A percentile compares a stretch with the other conserved stretches of the same genome.
These are phyloP conservation scores for Boletellus ananiceps DNA, from an alignment of 768 basidiomycete genomes.

Conservation along the genomic window DNA sequence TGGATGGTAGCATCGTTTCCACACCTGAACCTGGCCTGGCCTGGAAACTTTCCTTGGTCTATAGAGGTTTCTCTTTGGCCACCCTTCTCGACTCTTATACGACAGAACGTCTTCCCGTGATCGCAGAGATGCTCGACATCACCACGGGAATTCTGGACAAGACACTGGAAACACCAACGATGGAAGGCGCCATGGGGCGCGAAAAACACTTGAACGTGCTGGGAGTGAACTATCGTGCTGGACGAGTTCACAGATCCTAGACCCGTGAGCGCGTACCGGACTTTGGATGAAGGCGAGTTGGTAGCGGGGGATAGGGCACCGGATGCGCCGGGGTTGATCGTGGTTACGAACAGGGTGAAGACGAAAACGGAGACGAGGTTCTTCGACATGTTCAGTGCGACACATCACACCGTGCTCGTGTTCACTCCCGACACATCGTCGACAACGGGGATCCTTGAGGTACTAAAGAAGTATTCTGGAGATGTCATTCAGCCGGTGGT, in stretches of 20 bases:
- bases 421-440: conserved; percentile 14
- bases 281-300: conserved; percentile 4
- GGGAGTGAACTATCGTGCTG: conserved; percentile 49
- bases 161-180: not conserved
- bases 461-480: conserved; percentile 3
- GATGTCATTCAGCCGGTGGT: conserved; percentile 7
- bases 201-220: conserved; percentile 35
- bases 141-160: conserved; percentile 27
- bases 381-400: not conserved
- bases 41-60: conserved; percentile 44
- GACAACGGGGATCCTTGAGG: conserved; percentile 4
- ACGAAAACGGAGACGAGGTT: not conserved
- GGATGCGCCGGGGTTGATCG: conserved; percentile 8
- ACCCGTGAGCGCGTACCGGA: conserved; percentile 6
- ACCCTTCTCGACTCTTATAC: conserved; percentile 39
- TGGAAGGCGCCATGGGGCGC: not conserved
- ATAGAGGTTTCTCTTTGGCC: conserved; percentile 32
- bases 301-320: conserved; percentile 14
- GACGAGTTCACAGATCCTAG: conserved; percentile 25
- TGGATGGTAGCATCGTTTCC: not conserved
- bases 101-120: conserved; percentile 42
- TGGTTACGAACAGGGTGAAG: no score
- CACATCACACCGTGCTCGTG: conserved; percentile 24
- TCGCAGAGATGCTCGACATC: conserved; percentile 40
- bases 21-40: conserved; percentile 40